phyloP scores from a whole-genome alignment of 805 yeast species.

The Saccharomycopsis javanensis region DNA sequence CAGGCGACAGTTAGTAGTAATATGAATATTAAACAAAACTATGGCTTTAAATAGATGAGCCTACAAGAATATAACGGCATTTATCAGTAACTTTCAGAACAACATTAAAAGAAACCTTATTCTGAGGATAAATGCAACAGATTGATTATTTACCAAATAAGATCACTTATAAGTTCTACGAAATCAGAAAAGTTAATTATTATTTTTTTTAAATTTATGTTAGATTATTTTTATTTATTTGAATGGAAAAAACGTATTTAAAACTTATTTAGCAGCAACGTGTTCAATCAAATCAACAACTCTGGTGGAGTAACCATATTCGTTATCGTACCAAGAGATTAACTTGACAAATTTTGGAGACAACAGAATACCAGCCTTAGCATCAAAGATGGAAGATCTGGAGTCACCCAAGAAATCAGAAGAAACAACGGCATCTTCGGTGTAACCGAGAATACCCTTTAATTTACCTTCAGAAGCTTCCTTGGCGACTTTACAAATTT shows the following conservation, averaged over 20 bases:
- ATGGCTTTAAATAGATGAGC: too few species aligned
- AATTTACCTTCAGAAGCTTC: constrained; percentile 67
- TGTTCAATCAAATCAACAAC: constrained; percentile 67
- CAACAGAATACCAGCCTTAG: constrained; percentile 81
- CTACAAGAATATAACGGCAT: too few species aligned
- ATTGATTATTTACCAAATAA: too few species aligned
- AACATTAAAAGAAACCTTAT: too few species aligned
- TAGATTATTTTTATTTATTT: background rate
- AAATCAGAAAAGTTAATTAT: too few species aligned
- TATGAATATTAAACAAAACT: too few species aligned
- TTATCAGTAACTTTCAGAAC: too few species aligned
- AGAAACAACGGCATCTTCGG: constrained; percentile 88
- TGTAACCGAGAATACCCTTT: constrained; percentile 81
- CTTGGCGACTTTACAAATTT: constrained; percentile 69
- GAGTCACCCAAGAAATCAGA: constrained; percentile 78
- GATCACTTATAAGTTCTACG: too few species aligned
- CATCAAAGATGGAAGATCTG: constrained; percentile 84
- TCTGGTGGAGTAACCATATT: constrained; percentile 93
- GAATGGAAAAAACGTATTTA: background rate
- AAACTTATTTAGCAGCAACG: background rate
- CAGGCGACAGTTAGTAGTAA: too few species aligned
- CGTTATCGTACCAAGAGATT: constrained; percentile 93
- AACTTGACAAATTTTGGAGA: constrained; percentile 86
- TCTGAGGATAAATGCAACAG: too few species aligned
- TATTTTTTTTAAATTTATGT: too few species aligned